These are phyloP conservation scores for Nidularia sp. DNA, from an alignment of 768 basidiomycete genomes.

Conservation along the genomic window DNA sequence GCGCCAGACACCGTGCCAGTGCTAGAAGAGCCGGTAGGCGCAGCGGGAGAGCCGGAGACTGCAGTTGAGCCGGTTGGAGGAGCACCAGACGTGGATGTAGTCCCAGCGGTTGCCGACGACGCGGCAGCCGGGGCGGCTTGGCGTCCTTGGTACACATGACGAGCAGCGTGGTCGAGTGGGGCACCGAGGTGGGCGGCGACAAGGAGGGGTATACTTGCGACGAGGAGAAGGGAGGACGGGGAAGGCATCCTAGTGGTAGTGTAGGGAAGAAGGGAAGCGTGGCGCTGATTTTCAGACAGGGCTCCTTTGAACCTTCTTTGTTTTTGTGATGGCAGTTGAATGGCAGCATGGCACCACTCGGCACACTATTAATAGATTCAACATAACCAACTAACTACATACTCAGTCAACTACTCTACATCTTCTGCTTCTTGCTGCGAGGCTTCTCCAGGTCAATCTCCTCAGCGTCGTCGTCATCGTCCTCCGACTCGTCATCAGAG, in stretches of 20 bases:
- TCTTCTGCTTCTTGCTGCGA: conserved; percentile 67
- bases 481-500: conserved; percentile 65
- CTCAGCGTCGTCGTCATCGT: conserved; percentile 75
- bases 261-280: no score
- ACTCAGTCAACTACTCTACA: conserved; percentile 22
- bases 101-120: conserved; percentile 1
- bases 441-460: conserved; percentile 91
- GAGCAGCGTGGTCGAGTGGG: conserved; percentile 1
- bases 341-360: no score
- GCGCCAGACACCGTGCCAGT: no score
- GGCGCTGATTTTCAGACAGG: no score
- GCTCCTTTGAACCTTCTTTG: no score
- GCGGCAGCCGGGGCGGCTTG: conserved; percentile 18
- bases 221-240: conserved; percentile 16
- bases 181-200: conserved; percentile 31
- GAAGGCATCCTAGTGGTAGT: conserved; percentile 27
- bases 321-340: no score
- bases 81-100: not conserved
- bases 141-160: conserved; percentile 21
- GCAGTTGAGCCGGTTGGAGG: not conserved
- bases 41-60: conserved; percentile 3
- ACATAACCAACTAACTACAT: no score
- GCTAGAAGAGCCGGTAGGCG: conserved; percentile 4
- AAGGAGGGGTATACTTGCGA: conserved; percentile 33
- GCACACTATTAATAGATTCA: no score